These are phyloP conservation scores for Kregervanrija pseudodelftensis DNA, from an alignment of 805 yeast species.

Conservation along the genomic window DNA sequence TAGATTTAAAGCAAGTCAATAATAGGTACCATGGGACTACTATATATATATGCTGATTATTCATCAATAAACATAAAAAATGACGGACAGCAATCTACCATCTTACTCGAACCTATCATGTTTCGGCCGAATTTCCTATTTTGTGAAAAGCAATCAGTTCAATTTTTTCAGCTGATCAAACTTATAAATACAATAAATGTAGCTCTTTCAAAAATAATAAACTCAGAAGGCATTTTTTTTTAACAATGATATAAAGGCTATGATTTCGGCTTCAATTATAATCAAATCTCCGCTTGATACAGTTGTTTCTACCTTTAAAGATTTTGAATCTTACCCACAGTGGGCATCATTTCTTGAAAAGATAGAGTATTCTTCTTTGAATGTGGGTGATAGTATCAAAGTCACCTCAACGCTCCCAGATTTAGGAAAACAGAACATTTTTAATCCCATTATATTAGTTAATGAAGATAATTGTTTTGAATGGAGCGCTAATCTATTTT, in stretches of 20 bases:
- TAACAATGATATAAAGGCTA: not conserved
- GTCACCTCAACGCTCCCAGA: not conserved
- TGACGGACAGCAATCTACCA: too few relatives aligned
- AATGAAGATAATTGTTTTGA: not conserved
- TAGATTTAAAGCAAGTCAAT: too few relatives aligned
- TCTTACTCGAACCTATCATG: too few relatives aligned
- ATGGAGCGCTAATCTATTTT: not conserved
- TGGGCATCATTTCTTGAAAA: conserved; percentile 1
- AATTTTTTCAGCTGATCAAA: too few relatives aligned
- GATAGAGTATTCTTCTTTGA: not conserved
- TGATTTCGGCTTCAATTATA: not conserved
- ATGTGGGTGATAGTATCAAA: not conserved
- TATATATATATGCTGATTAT: too few relatives aligned
- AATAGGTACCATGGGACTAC: too few relatives aligned
- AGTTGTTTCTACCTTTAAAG: not conserved
- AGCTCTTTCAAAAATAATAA: too few relatives aligned
- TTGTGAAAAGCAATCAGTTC: too few relatives aligned
- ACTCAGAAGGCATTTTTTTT: not conserved
- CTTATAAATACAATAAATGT: too few relatives aligned
- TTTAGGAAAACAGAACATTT: not conserved
- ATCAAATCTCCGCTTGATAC: not conserved
- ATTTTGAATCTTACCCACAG: not conserved
- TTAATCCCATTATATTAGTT: not conserved
- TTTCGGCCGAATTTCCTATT: too few relatives aligned
- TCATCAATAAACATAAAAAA: too few relatives aligned